Conservation (phyloP, 441 rosid genomes). For the Syzygium malaccense region DNA sequence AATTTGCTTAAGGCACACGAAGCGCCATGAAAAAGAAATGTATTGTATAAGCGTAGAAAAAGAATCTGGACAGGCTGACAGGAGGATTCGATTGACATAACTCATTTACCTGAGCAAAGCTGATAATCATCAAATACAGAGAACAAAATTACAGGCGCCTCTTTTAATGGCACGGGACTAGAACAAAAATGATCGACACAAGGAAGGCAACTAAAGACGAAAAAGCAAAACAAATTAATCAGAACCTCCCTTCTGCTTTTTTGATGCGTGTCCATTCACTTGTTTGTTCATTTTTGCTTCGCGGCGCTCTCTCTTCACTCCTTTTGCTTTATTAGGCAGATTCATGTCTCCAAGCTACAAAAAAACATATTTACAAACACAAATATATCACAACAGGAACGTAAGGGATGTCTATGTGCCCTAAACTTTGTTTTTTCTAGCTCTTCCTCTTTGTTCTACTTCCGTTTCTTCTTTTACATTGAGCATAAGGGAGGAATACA, state of each 20-base stretch:
- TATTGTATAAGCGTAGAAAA: neutral
- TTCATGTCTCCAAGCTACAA: constrained; percentile 54
- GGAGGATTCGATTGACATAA: neutral
- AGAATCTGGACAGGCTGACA: neutral
- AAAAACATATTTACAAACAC: neutral
- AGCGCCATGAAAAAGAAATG: neutral
- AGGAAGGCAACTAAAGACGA: neutral
- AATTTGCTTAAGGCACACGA: neutral
- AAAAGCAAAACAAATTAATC: neutral
- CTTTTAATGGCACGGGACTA: neutral
- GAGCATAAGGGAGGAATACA: neutral
- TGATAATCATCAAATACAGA: neutral
- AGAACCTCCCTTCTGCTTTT: constrained; percentile 54
- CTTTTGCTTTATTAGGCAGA: constrained; percentile 65
- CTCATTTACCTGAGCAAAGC: neutral
- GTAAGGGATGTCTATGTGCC: neutral
- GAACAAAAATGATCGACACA: neutral
- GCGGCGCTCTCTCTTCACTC: constrained; percentile 87
- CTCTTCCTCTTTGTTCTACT: neutral
- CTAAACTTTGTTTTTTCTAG: neutral
- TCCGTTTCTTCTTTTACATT: neutral
- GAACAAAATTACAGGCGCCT: neutral
- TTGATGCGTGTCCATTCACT: constrained; percentile 26
- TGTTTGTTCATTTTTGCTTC: constrained; percentile 53
- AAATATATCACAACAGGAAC: neutral